phyloP scores from a whole-genome alignment of 768 basidiomycete genomes.

The Mycena rebaudengoi region DNA sequence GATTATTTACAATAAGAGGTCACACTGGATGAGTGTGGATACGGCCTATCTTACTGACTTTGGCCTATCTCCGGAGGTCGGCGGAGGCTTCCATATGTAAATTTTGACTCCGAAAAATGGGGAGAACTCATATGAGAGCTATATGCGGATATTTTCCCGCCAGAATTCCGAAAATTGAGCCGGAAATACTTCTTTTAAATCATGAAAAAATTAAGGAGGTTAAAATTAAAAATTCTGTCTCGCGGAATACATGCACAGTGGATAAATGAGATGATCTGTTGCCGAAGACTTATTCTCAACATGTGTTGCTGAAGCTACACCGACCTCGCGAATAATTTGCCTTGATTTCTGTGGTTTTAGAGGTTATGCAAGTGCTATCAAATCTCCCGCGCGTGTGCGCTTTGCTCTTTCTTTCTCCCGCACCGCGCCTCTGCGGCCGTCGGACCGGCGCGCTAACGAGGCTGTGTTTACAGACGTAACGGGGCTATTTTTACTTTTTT shows the following conservation, averaged over 20 bases:
- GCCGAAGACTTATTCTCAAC: neutral
- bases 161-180: neutral
- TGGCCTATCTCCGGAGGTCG: neutral
- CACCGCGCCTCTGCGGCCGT: no score
- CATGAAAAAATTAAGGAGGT: neutral
- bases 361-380: neutral
- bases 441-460: no score
- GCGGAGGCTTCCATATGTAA: neutral
- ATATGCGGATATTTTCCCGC: neutral
- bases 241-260: neutral
- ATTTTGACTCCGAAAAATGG: neutral
- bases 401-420: no score
- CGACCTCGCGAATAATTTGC: neutral
- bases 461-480: no score
- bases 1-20: no score
- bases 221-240: neutral
- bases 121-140: neutral
- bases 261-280: neutral
- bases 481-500: no score
- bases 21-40: no score
- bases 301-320: neutral
- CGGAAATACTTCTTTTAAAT: neutral
- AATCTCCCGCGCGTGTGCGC: no score
- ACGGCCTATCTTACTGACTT: no score
- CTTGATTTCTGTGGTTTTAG: neutral